phyloP scores from a whole-genome alignment of 495 filamentous ascomycete genomes.

The Pyronema omphalodes region DNA sequence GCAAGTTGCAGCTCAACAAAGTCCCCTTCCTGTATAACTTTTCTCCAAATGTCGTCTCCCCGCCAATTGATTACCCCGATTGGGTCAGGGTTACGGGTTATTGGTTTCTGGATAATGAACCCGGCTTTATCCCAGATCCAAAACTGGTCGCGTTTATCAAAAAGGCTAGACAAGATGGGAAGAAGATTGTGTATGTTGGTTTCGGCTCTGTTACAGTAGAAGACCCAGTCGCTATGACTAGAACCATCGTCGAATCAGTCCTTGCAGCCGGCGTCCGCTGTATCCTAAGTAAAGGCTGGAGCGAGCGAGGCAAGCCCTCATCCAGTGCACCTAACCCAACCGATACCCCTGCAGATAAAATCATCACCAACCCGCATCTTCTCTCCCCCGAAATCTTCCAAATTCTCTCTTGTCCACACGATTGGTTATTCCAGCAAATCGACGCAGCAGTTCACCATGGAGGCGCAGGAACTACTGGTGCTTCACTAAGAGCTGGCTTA shows the following conservation, averaged over 20 bases:
- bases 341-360: constrained; percentile 35
- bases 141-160: constrained; percentile 66
- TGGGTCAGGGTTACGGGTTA: constrained; percentile 96
- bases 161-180: constrained; percentile 56
- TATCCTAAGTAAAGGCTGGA: constrained; percentile 97
- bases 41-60: constrained; percentile 75
- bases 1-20: constrained; percentile 89
- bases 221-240: constrained; percentile 70
- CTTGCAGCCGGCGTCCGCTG: constrained; percentile 84
- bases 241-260: constrained; percentile 77
- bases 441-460: constrained; percentile 92
- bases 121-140: constrained; percentile 47
- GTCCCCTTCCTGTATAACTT: constrained; percentile 97
- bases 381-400: constrained; percentile 64
- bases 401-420: constrained; percentile 83
- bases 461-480: constrained; percentile 87
- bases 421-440: constrained; percentile 89
- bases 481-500: constrained; percentile 75
- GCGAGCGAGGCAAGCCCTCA: constrained; percentile 51
- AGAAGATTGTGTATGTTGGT: constrained; percentile 91
- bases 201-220: constrained; percentile 94
- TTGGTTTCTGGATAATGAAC: constrained; percentile 77
- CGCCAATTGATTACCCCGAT: constrained; percentile 87
- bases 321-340: constrained; percentile 28
- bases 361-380: no score